A percentile compares a stretch with the other conserved stretches of the same genome.
Evolutionary conservation across 2,329 filamentous ascomycete species (phyloP).

Genomic region (Alternaria tenuissima): DNA sequence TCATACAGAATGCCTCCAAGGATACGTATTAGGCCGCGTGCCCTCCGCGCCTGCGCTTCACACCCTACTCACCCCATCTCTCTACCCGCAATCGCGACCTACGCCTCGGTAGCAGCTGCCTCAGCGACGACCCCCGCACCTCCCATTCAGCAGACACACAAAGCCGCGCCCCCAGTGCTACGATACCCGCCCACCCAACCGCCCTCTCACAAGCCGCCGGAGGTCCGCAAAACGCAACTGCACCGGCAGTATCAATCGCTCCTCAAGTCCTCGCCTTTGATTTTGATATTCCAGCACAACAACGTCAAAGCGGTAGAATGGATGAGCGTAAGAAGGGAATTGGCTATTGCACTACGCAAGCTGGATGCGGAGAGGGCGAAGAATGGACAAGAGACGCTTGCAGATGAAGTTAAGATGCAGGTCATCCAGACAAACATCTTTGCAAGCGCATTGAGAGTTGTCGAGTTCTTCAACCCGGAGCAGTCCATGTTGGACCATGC

Average conservation of each 20-base stretch:
- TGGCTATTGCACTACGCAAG: conserved; percentile 67
- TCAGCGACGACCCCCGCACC: conserved; percentile 62
- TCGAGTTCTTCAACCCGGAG: conserved; percentile 74
- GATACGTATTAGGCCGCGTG: conserved; percentile 47
- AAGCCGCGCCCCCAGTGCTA: conserved; percentile 56
- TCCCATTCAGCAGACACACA: conserved; percentile 59
- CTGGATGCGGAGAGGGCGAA: conserved; percentile 75
- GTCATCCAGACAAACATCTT: conserved; percentile 92
- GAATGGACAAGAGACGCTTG: conserved; percentile 59
- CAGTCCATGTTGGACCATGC: conserved; percentile 27
- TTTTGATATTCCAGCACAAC: conserved; percentile 86
- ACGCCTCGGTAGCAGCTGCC: conserved; percentile 61
- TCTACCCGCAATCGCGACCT: conserved; percentile 48
- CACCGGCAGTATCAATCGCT: conserved; percentile 87
- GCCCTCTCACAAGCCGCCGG: conserved; percentile 83
- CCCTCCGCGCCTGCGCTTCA: conserved; percentile 36
- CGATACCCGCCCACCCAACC: conserved; percentile 75
- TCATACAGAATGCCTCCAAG: conserved; percentile 47
- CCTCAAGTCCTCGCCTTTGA: conserved; percentile 82
- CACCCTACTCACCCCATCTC: conserved; percentile 38
- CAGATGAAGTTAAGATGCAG: conserved; percentile 75
- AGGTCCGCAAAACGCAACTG: conserved; percentile 90
- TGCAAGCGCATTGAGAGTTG: conserved; percentile 80
- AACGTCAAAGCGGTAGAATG: conserved; percentile 79
- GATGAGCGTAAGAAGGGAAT: conserved; percentile 74